Evolutionary conservation across 371 early-diverging fungal species (phyloP).

Genomic region (Lichtheimia hyalospora): DNA sequence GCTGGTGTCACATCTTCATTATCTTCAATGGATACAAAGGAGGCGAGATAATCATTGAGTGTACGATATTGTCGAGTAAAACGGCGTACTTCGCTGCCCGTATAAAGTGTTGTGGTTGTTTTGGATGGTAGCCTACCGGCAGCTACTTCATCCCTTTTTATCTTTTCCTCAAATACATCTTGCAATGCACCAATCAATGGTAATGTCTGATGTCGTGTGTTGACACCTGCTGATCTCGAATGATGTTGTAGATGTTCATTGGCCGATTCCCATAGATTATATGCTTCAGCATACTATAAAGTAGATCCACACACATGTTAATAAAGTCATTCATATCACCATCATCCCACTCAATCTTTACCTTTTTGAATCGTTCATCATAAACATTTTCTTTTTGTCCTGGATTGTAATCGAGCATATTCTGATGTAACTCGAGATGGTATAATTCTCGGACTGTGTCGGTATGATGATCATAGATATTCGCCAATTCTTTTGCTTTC

Average conservation of each 20-base stretch:
- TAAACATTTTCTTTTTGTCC: slow-evolving; percentile 35
- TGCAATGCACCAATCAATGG: neutral
- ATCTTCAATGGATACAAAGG: slow-evolving; percentile 62
- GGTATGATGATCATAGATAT: slow-evolving; percentile 50
- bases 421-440: slow-evolving; percentile 56
- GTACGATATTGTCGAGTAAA: slow-evolving; percentile 33
- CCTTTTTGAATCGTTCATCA: slow-evolving; percentile 55
- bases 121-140: neutral
- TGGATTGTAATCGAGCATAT: slow-evolving; percentile 57
- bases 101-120: slow-evolving; percentile 2
- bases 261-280: slow-evolving; percentile 9
- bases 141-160: neutral
- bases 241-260: neutral
- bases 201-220: slow-evolving; percentile 2
- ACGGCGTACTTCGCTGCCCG: slow-evolving; percentile 34
- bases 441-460: slow-evolving; percentile 56
- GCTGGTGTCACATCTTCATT: slow-evolving; percentile 53
- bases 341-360: slow-evolving; percentile 12
- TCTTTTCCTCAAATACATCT: slow-evolving; percentile 6
- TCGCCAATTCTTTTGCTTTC: slow-evolving; percentile 39
- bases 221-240: neutral
- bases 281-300: slow-evolving; percentile 1
- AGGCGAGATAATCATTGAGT: slow-evolving; percentile 52
- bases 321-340: neutral
- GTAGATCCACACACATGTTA: neutral